Evolutionary conservation across 31 red algal genomes (phyloP).

Genomic region (Pterothamnion heteromorphum): DNA sequence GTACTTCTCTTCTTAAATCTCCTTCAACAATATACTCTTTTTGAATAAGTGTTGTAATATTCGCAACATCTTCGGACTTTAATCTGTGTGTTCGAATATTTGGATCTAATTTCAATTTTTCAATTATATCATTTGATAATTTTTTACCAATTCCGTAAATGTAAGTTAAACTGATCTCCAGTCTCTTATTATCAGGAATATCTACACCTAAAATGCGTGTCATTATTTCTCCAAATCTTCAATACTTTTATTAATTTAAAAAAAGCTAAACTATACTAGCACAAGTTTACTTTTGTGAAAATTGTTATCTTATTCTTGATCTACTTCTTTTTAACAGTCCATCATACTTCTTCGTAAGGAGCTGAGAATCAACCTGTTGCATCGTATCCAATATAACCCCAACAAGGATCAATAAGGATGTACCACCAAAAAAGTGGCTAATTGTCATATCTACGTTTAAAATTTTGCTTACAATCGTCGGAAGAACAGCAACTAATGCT

Average conservation of each 20-base stretch:
- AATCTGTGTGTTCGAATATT: neutral
- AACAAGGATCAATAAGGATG: neutral
- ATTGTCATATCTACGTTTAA: neutral
- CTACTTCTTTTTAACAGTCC: no score
- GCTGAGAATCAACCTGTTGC: neutral
- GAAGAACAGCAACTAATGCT: neutral
- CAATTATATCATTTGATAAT: neutral
- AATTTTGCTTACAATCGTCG: neutral
- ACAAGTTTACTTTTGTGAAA: no score
- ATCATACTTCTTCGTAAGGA: no score
- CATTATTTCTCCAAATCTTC: neutral
- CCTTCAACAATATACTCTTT: constrained; percentile 17
- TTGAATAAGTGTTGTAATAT: neutral
- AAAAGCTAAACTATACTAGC: no score
- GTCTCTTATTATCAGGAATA: neutral
- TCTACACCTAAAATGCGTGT: constrained; percentile 16
- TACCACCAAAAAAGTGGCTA: neutral
- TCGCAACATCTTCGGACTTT: neutral
- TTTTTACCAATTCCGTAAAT: constrained; percentile 22
- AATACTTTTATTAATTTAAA: no score
- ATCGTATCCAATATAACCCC: neutral
- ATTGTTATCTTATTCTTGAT: no score
- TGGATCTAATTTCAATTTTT: neutral
- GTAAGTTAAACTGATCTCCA: neutral
- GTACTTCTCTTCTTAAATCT: neutral